phyloP scores from a whole-genome alignment of 768 basidiomycete species.

The Rubroboletus satanas region DNA sequence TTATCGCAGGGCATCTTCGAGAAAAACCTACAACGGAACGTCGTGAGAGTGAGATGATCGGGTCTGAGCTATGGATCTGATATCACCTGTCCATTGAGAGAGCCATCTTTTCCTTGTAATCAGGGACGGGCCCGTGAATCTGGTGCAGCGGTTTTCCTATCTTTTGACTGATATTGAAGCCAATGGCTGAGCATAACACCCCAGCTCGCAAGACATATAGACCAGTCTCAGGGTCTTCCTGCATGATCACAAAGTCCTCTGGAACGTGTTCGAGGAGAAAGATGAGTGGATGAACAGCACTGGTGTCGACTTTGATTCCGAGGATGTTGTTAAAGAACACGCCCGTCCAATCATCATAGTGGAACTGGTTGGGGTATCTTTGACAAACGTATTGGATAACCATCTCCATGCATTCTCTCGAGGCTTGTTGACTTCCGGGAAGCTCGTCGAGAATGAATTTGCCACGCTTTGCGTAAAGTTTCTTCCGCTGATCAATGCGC shows the following conservation, averaged over 20 bases:
- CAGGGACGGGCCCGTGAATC: constrained; percentile 46
- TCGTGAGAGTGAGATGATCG: background rate
- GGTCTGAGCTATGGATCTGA: background rate
- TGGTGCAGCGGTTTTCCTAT: constrained; percentile 45
- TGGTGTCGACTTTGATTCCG: constrained; percentile 27
- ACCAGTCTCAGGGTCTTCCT: constrained; percentile 40
- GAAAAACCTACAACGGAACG: constrained; percentile 37
- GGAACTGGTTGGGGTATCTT: constrained; percentile 54
- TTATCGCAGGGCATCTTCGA: constrained; percentile 43
- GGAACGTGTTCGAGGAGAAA: constrained; percentile 51
- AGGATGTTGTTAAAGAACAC: constrained; percentile 45
- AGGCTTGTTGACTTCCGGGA: constrained; percentile 48
- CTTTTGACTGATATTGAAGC: constrained; percentile 47
- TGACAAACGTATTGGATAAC: constrained; percentile 53
- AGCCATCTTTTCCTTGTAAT: constrained; percentile 47
- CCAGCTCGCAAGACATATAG: constrained; percentile 44
- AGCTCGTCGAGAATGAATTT: constrained; percentile 41
- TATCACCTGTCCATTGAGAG: constrained; percentile 47
- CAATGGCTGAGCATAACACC: constrained; percentile 45
- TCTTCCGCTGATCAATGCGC: constrained; percentile 41
- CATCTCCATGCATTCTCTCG: constrained; percentile 52
- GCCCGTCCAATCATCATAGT: constrained; percentile 32
- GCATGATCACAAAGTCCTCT: constrained; percentile 47
- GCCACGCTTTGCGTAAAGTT: constrained; percentile 37
- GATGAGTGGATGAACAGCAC: constrained; percentile 33